Evolutionary conservation across 345 rosid genomes (phyloP).

Genomic region (Hibiscus syriacus): DNA sequence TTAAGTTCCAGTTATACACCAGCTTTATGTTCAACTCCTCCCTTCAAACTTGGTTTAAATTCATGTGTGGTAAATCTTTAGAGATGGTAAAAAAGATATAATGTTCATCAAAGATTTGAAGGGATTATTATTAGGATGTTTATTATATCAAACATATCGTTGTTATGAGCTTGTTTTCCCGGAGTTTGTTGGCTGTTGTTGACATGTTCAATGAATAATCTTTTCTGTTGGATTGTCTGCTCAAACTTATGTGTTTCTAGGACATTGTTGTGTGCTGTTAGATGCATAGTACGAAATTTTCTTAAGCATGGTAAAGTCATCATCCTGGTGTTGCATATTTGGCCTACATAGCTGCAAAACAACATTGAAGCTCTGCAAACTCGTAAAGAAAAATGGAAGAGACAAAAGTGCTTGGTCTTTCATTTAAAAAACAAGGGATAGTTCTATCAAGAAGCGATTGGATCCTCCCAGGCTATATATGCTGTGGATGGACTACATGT

Average conservation of each 20-base stretch:
- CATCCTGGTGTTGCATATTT: no score
- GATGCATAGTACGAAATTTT: no score
- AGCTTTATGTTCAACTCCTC: not conserved
- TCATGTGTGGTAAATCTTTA: no score
- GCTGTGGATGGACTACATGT: conserved; percentile 69
- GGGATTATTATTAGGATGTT: not conserved
- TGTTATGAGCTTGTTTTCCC: not conserved
- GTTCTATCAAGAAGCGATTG: no score
- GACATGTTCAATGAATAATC: no score
- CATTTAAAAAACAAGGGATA: not conserved
- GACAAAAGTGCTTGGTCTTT: not conserved
- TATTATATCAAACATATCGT: not conserved
- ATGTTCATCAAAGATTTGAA: not conserved
- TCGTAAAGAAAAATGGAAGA: not conserved
- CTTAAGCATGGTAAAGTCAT: no score
- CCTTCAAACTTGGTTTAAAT: not conserved
- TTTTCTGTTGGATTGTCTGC: no score
- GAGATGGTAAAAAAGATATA: no score
- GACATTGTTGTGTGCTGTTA: no score
- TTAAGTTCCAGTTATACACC: not conserved
- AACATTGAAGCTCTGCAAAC: not conserved
- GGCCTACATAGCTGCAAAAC: no score
- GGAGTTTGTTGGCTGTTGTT: not conserved
- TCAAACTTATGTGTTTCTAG: no score
- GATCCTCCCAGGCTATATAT: conserved; percentile 49